Percentiles rank a stretch among this genome's conserved stretches.
Conservation (phyloP, 2,329 filamentous ascomycete genomes). For the Trichoderma polysporum region DNA sequence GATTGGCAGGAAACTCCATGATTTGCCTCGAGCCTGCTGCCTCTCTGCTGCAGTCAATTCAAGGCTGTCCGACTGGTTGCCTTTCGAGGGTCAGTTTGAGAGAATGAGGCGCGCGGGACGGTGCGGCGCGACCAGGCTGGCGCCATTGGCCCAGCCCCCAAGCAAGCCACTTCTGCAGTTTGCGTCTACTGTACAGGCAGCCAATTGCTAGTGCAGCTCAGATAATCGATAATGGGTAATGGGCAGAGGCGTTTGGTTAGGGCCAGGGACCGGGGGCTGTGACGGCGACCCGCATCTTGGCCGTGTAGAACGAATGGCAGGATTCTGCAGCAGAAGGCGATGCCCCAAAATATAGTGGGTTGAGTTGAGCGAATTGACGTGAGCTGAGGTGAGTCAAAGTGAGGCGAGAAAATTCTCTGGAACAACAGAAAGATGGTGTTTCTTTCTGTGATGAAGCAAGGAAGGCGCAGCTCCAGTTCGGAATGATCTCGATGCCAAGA, state of each 20-base stretch:
- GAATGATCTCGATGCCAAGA: not conserved
- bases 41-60: not conserved
- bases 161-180: not conserved
- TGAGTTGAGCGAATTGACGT: too few species aligned
- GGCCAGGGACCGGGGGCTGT: not conserved
- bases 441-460: not conserved
- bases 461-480: not conserved
- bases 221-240: not conserved
- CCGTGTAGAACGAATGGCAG: not conserved
- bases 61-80: not conserved
- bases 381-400: not conserved
- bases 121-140: conserved; percentile 15
- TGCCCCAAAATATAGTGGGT: not conserved
- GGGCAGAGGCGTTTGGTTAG: not conserved
- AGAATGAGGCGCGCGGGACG: conserved; percentile 21
- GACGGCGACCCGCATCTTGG: conserved; percentile 1
- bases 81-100: not conserved
- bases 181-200: not conserved
- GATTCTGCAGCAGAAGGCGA: not conserved
- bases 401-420: not conserved
- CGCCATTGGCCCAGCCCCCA: conserved; percentile 18
- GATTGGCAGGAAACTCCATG: not conserved
- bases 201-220: conserved; percentile 3
- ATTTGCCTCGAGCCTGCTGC: not conserved
- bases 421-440: not conserved